A percentile compares a stretch with the other conserved stretches of the same genome.
Conservation (phyloP, 345 rosid genomes). For the Pistacia integerrima region DNA sequence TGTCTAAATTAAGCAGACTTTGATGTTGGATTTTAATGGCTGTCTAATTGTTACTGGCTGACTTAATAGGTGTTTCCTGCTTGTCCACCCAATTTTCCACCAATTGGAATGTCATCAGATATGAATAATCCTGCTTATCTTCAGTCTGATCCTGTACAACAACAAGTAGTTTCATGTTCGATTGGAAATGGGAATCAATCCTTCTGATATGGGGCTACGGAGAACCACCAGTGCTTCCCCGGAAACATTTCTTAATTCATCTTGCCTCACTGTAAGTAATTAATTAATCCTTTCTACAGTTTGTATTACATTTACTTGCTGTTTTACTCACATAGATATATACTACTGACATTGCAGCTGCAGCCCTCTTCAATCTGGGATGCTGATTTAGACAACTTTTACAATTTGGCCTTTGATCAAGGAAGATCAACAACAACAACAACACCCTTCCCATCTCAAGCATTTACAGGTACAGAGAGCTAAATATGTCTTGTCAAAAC, state of each 20-base stretch:
- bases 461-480: conserved; percentile 49
- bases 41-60: no score
- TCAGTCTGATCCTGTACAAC: conserved; percentile 56
- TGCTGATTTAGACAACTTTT: conserved; percentile 61
- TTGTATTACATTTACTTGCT: neutral
- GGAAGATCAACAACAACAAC: conserved; percentile 39
- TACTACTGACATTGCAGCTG: conserved; percentile 41
- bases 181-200: conserved; percentile 46
- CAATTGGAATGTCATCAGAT: conserved; percentile 53
- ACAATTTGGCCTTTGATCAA: conserved; percentile 57
- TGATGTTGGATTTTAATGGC: no score
- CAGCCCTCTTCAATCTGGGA: conserved; percentile 66
- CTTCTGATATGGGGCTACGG: conserved; percentile 46
- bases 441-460: conserved; percentile 38
- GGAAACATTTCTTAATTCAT: conserved; percentile 43
- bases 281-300: neutral
- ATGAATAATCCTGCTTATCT: conserved; percentile 48
- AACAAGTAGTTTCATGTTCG: conserved; percentile 50
- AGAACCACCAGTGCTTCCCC: conserved; percentile 56
- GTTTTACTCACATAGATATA: neutral
- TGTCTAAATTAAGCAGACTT: neutral
- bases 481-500: conserved; percentile 21
- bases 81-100: conserved; percentile 35
- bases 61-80: conserved; percentile 41
- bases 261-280: conserved; percentile 52